Conservation (phyloP, 495 filamentous ascomycete genomes). For the Haplographium delicatum region DNA sequence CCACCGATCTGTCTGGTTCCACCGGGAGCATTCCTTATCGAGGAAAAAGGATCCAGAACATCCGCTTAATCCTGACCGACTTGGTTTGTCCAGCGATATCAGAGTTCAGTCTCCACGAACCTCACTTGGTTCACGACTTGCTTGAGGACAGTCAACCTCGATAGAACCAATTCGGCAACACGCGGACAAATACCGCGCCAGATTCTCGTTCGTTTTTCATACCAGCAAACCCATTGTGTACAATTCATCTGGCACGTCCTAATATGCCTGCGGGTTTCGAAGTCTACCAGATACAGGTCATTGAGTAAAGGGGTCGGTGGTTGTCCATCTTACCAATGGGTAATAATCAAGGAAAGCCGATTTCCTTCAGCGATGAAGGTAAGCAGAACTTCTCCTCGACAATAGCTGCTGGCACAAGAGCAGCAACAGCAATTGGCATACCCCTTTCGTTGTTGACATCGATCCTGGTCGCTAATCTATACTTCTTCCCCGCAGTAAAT, state of each 20-base stretch:
- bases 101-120: not conserved
- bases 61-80: not conserved
- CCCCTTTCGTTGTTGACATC: too few relatives aligned
- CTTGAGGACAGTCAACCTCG: not conserved
- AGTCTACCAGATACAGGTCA: not conserved
- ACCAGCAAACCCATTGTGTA: not conserved
- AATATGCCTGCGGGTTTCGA: conserved; percentile 17
- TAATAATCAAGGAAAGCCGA: conserved; percentile 88
- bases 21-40: not conserved
- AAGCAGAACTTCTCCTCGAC: conserved; percentile 30
- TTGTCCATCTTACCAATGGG: conserved; percentile 56
- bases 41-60: not conserved
- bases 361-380: conserved; percentile 92
- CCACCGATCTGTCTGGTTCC: not conserved
- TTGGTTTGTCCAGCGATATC: not conserved
- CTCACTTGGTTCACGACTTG: not conserved
- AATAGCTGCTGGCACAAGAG: not conserved
- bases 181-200: not conserved
- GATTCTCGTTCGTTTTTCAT: not conserved
- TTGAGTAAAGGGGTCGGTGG: not conserved
- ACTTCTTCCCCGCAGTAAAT: conserved; percentile 58
- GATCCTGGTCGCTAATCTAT: not conserved
- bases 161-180: not conserved
- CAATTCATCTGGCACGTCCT: not conserved
- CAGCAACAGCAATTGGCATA: too few relatives aligned